Conservation (phyloP, 2,329 filamentous ascomycete genomes). For the Biscogniauxia mediterranea region DNA sequence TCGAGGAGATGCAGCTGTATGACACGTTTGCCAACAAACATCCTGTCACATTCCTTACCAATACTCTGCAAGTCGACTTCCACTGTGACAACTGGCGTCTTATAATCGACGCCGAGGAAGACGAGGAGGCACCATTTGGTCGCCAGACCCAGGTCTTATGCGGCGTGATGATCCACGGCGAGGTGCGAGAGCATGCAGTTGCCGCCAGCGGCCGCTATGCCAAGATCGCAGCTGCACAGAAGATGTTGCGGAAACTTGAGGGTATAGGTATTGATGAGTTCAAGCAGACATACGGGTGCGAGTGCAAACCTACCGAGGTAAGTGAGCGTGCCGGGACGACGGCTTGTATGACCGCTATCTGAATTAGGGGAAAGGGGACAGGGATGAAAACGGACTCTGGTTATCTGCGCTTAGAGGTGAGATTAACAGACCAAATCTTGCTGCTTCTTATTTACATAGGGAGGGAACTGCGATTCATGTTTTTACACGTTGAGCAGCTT, state of each 20-base stretch:
- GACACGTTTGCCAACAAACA: slow-evolving; percentile 85
- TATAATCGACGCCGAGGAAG: slow-evolving; percentile 49
- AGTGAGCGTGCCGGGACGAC: slow-evolving; percentile 6
- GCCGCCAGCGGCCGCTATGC: slow-evolving; percentile 69
- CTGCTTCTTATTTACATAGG: too few species aligned
- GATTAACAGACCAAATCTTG: too few species aligned
- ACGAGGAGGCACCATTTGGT: slow-evolving; percentile 35
- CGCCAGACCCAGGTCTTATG: slow-evolving; percentile 58
- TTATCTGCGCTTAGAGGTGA: too few species aligned
- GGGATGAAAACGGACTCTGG: too few species aligned
- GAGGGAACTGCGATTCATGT: too few species aligned
- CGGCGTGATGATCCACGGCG: slow-evolving; percentile 73
- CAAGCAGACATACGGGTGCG: slow-evolving; percentile 57
- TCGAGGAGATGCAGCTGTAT: slow-evolving; percentile 82
- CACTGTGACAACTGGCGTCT: slow-evolving; percentile 61
- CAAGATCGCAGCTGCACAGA: slow-evolving; percentile 64
- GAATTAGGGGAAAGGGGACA: not conserved
- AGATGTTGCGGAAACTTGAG: slow-evolving; percentile 50
- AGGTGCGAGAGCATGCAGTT: slow-evolving; percentile 60
- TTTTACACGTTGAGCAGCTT: too few species aligned
- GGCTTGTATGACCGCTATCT: slow-evolving; percentile 20
- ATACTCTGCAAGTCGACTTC: slow-evolving; percentile 61
- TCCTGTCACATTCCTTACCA: slow-evolving; percentile 71
- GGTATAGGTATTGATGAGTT: slow-evolving; percentile 55
- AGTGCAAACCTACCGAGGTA: slow-evolving; percentile 46